Evolutionary conservation across 768 basidiomycete species (phyloP), one percentile per base, ranked within the genome.

Genomic region (Xerocomus brunneocitrinus): DNA sequence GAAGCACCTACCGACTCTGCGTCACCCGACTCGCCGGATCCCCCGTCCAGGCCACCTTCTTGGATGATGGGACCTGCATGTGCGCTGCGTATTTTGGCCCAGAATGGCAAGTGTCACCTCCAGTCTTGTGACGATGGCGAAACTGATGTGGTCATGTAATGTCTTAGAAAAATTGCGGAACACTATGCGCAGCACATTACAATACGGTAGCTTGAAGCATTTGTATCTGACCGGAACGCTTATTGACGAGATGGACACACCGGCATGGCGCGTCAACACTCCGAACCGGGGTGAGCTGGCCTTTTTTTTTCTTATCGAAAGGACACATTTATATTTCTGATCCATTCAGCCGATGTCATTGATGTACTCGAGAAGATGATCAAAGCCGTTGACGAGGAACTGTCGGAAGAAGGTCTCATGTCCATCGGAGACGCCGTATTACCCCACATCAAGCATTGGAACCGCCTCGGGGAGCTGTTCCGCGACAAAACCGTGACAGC

Each of bases 41-140:
- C 16, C n/a, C 40, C 30, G 9, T n/a, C 44, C 12, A 54, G 14
- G 31, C 49, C 55, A 35, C 43, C 57, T 51, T 61, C 65, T 4
- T 50, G 49, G 56, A 59, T 66, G 62, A 10, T 66, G 53, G 64
- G 64, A 31, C 62, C 65, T 4, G 56, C 64, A 19, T 66, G 58
- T 28, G 65, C 65, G 10, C 30, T 66, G 36, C 58, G 60, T 6
- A 58, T 52, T 8, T 47, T 66, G 19, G 60, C 60, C 6, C 60
- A 54, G 32, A 47, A 55, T 25, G 10, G 64, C 9, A 47, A 54
- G 56, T 55, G 7, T 49, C 47, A 0, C 14, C 5, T 14, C 1
- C 4, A 14, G 12, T 35, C 27, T 39, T n/a, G 0, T 3, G n/a
- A 5, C 4, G 19, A 22, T 9, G 8, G 7, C 9, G 10, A 5